Evolutionary conservation across 805 yeast genomes (phyloP), one percentile per base, ranked within the genome.

Genomic region (Kazachstania taianensis): DNA sequence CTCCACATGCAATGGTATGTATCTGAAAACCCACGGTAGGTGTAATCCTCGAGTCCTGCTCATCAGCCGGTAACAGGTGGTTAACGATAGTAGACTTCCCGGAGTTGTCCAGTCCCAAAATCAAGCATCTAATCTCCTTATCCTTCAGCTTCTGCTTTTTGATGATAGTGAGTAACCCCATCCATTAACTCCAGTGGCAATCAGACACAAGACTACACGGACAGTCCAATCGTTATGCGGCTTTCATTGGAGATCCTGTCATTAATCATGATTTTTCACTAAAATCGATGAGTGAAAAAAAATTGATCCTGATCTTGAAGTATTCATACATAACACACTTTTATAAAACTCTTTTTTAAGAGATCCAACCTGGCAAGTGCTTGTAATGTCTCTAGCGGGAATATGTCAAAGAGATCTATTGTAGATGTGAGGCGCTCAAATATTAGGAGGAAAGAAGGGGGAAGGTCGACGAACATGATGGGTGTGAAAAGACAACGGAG

Each of bases 11-110:
- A 1, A 81, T 49, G 1, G 87, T 74, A 33, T 73, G 69, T 43
- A 87, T 89, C 47, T 75, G 79, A 58, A 87, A 89, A 12, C 97
- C 97, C 68, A 87, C 71, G 0, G 97, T 87, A 0, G 97, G 96
- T 7, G 83, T 70, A 5, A 86, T 75, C n/a, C 62, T 63, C 6
- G 54, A 48, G 7, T 34, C 19, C 43, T 68, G 62, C 18, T 65
- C 42, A 5, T 41, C 37, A 13, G 17, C 20, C 43, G 59, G 55
- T 24, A 80, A 63, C 12, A 83, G 51, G 14, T 64, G 52, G 39
- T 76, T 75, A 16, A 86, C 78, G 2, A 89, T 71, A 0, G 96
- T 82, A 2, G 96, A 81, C 55, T 87, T 87, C 2, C 97, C 97
- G 1, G 95, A 73, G 55, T 84, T 85, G 53, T 87, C 97, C 3